phyloP scores from a whole-genome alignment of 2,329 filamentous ascomycete species.

The Apiospora sp. region DNA sequence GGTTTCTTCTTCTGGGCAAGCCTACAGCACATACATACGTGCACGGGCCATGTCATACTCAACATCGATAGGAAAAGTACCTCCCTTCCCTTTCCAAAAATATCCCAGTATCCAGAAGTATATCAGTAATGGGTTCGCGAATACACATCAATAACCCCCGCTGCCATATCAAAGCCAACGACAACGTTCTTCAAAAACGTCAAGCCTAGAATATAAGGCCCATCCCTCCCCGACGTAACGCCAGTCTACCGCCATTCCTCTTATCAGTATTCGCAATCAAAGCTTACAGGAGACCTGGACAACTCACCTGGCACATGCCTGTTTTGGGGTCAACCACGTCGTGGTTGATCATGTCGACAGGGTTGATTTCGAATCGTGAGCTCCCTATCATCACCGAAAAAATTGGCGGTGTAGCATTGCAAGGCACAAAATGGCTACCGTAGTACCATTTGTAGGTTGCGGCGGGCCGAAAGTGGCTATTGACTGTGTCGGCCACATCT shows the following conservation, averaged over 20 bases:
- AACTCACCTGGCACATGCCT: constrained; percentile 56
- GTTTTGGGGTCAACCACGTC: constrained; percentile 53
- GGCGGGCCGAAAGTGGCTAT: constrained; percentile 54
- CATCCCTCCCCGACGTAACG: neutral
- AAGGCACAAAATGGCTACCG: constrained; percentile 57
- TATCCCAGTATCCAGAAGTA: neutral
- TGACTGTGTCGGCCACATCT: constrained; percentile 59
- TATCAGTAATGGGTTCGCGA: neutral
- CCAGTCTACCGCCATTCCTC: constrained; percentile 10
- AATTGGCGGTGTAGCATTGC: constrained; percentile 54
- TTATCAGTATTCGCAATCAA: neutral
- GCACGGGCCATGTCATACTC: constrained; percentile 3
- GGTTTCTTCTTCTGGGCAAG: constrained; percentile 7
- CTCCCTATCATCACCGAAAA: constrained; percentile 55
- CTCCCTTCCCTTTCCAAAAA: neutral
- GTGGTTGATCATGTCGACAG: constrained; percentile 56
- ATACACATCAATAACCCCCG: neutral
- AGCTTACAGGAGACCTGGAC: neutral
- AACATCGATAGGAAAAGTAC: neutral
- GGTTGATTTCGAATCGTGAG: constrained; percentile 55
- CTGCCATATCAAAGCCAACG: neutral
- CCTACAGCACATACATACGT: neutral
- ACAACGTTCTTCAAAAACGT: constrained; percentile 6
- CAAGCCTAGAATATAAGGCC: constrained; percentile 22
- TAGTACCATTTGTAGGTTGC: constrained; percentile 47